Evolutionary conservation across 192 early-diverging fungal genomes (phyloP), one percentile per base, ranked within the genome.

Genomic region (Rhizoclosmatium sp.): DNA sequence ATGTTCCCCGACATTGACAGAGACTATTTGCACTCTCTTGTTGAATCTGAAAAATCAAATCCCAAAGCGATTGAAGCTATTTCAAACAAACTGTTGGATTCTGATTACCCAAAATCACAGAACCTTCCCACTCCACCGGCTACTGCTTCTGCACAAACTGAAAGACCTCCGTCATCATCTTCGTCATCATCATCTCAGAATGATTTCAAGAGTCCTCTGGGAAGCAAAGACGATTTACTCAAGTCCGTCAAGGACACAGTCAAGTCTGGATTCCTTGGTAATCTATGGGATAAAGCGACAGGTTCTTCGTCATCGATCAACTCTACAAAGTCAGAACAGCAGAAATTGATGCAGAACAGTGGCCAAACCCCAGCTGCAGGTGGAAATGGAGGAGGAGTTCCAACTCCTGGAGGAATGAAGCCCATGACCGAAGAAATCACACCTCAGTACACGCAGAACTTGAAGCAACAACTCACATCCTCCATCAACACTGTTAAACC

Each of bases 1-100:
- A 85, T 93, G 45, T 95, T 93, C 85, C 89, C 93, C 0, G 88
- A 93, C 71, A 91, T 88, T 45, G 90, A 93, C 44, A 83, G 82
- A 23, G 76, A 75, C 3, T 92, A 83, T 72, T 83, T 93, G 75
- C 83, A 82, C 41, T 75, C 88, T 31, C 80, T 84, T 5, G 44
- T 94, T 7, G 71, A 78, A 21, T 83, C 82, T 23, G 86, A 90
- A 66, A 89, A 78, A 1, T 58, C 84, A 9, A 86, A 91, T 47
- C 87, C 78, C 5, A 62, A 79, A 45, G 69, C 80, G 7, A 62
- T 80, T 4, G 68, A 76, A 41, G 82, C 87, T 47, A 90, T 94
- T 3, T 89, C 89, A 42, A 88, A 91, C 73, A 83, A 83, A 78
- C 74, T 93, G 3, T 70, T 92, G 7, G 88, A 91, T 64, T 71